Evolutionary conservation across 2,329 filamentous ascomycete species (phyloP).

Genomic region (Ascosphaera aggregata): DNA sequence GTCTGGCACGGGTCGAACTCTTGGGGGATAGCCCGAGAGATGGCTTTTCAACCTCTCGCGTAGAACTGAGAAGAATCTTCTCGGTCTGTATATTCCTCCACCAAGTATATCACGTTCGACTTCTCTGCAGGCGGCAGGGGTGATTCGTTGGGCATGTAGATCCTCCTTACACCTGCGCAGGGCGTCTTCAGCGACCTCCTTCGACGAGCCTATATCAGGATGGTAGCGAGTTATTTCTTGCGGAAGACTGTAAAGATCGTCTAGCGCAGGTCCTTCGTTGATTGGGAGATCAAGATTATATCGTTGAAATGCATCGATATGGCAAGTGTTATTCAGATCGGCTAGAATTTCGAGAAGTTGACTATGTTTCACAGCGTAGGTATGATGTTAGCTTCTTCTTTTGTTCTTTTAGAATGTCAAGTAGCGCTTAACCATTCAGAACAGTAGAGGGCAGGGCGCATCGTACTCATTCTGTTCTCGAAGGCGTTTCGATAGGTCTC

Average conservation of each 20-base stretch:
- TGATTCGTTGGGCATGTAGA: constrained; percentile 15
- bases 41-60: neutral
- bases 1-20: neutral
- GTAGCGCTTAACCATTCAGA: no score
- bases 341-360: constrained; percentile 72
- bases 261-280: constrained; percentile 16
- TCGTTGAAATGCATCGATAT: constrained; percentile 51
- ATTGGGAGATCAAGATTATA: constrained; percentile 38
- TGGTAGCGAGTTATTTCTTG: neutral
- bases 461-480: constrained; percentile 80
- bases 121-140: constrained; percentile 13
- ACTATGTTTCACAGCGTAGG: constrained; percentile 25
- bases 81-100: neutral
- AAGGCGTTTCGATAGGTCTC: constrained; percentile 58
- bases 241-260: neutral
- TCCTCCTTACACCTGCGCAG: constrained; percentile 8
- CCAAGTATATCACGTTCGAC: constrained; percentile 12
- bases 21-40: neutral
- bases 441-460: no score
- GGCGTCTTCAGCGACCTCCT: neutral
- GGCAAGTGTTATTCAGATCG: constrained; percentile 66
- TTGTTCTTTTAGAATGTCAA: no score
- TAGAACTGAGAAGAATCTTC: neutral
- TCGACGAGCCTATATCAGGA: neutral
- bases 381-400: constrained; percentile 7